These are phyloP conservation scores for Delphinella strobiligena DNA, from an alignment of 2,329 filamentous ascomycete genomes.

Conservation along the genomic window DNA sequence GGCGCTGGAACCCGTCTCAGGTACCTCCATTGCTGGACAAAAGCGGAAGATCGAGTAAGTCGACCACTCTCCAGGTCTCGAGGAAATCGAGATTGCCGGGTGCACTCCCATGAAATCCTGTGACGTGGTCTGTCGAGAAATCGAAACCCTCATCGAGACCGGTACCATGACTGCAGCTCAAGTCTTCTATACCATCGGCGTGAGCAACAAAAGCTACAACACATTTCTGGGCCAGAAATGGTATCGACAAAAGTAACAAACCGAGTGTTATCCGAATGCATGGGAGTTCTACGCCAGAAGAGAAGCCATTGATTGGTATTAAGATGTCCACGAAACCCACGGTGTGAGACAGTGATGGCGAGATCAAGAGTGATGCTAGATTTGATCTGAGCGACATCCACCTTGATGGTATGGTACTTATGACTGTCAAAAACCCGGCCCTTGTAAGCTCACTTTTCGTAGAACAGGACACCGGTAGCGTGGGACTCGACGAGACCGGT, in stretches of 20 bases:
- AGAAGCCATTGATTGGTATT: conserved; percentile 36
- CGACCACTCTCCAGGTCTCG: conserved; percentile 1
- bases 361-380: conserved; percentile 1
- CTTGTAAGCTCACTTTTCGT: neutral
- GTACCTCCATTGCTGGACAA: too few species aligned
- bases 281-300: conserved; percentile 37
- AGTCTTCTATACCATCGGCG: conserved; percentile 28
- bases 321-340: conserved; percentile 23
- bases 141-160: conserved; percentile 29
- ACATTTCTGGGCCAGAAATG: conserved; percentile 36
- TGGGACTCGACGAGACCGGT: conserved; percentile 45
- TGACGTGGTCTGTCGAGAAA: conserved; percentile 18
- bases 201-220: conserved; percentile 22
- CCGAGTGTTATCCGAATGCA: conserved; percentile 17
- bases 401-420: conserved; percentile 9
- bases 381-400: conserved; percentile 8
- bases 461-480: conserved; percentile 34
- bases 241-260: conserved; percentile 18
- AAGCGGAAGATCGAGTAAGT: neutral
- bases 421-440: neutral
- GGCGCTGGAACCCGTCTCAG: too few species aligned
- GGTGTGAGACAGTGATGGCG: conserved; percentile 20
- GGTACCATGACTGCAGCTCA: conserved; percentile 33
- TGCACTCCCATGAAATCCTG: conserved; percentile 3
- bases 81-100: conserved; percentile 2